Base-by-base conservation (phyloP, 768 basidiomycete species). In the Austroboletus festivus region DNA sequence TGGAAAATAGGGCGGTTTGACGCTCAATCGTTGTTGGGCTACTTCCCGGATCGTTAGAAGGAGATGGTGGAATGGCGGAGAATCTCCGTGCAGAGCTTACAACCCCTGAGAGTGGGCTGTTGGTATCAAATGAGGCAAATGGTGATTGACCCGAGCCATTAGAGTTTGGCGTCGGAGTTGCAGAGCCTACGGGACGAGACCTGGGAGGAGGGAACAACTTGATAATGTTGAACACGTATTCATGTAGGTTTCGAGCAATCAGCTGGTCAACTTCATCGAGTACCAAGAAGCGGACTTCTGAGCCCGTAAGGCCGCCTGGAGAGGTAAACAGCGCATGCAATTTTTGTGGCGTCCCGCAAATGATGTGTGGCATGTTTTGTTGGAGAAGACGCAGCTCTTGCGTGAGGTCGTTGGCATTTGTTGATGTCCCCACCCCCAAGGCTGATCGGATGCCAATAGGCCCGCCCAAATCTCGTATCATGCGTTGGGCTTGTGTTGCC, bases 241-340 rank as follows among this genome's bases (percentile, higher is more conserved):
- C 96, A 60, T 96, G 92, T 46, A 98, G 73, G 63, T 97, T 98
- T 47, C 96, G 84, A 16, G 96, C 95, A 64, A 99, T 96, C 54
- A 99, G 73, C 63, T 98, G 96, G 65, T 99, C 96, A 42, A 96
- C 94, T 65, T 99, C 96, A 62, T 99, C 96, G 18, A 99, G 79
- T 30, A 97, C 91, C 47, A 99, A 77, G 74, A 98, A 89, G 38
- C 93, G 81, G 46, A 97, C 90, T 62, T 94, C 93, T 12, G 83
- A 77, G 22, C 92, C 93, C 13, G 73, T 61, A 45, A 95, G 75
- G 13, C 89, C 90, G 28, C 88, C 84, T 20, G 88, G 74, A 12
- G 81, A 70, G 3, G 88, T 89, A 62, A 99, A 93, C 22, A 98
- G 76, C 38, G 94, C 91, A 62, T 95, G 86, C 15, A 99, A 72